These are phyloP conservation scores for Hypoxylon fuscum DNA, from an alignment of 495 filamentous ascomycete species.

Conservation along the genomic window DNA sequence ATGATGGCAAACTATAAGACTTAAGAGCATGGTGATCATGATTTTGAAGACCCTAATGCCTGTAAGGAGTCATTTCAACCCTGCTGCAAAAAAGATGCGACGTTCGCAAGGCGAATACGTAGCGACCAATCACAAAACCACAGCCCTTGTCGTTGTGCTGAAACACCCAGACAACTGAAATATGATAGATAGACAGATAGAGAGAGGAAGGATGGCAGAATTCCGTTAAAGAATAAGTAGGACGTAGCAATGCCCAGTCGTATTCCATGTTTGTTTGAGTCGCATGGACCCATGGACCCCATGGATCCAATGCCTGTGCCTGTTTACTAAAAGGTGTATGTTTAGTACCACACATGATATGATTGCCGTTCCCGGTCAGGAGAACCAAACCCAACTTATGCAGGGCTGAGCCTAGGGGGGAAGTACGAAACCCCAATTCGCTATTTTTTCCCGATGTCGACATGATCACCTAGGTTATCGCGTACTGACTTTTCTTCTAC, in stretches of 20 bases:
- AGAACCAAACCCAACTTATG: background rate
- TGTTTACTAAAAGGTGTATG: too few species aligned
- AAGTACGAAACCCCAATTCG: background rate
- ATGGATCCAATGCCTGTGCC: background rate
- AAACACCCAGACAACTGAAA: background rate
- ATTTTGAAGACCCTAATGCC: background rate
- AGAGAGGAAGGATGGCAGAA: background rate
- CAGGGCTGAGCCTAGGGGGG: background rate
- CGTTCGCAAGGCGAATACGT: too few species aligned
- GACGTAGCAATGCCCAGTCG: background rate
- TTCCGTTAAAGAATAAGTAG: background rate
- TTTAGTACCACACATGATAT: background rate
- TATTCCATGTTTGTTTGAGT: background rate
- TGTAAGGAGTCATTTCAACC: slow-evolving; percentile 1
- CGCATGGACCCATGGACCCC: background rate
- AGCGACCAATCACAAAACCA: background rate
- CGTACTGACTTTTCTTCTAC: too few species aligned
- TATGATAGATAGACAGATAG: background rate
- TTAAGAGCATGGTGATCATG: background rate
- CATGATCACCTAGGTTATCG: too few species aligned
- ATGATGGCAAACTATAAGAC: background rate
- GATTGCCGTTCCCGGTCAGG: background rate
- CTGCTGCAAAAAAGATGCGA: too few species aligned
- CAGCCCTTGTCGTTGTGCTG: background rate
- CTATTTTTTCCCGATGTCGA: background rate